Evolutionary conservation across 2,329 filamentous ascomycete genomes (phyloP).

Genomic region (Coccinonectria pachysandricola): DNA sequence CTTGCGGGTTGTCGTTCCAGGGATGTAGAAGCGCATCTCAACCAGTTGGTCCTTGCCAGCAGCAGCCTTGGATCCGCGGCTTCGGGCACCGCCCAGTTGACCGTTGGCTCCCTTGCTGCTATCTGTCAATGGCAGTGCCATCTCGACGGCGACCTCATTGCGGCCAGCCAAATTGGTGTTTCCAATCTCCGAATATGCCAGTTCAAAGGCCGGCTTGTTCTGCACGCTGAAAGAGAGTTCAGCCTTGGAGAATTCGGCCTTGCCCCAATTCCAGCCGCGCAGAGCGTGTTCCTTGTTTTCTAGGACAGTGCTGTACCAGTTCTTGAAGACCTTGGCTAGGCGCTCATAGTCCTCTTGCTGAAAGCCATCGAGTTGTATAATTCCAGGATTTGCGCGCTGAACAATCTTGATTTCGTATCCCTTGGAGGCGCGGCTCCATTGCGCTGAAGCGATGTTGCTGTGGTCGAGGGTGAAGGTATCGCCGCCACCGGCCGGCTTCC

Average conservation of each 20-base stretch:
- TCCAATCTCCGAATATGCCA: slow-evolving; percentile 93
- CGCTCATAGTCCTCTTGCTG: slow-evolving; percentile 91
- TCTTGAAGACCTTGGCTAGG: slow-evolving; percentile 86
- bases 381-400: slow-evolving; percentile 62
- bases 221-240: slow-evolving; percentile 95
- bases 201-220: slow-evolving; percentile 91
- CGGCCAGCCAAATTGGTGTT: slow-evolving; percentile 97
- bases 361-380: slow-evolving; percentile 93
- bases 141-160: slow-evolving; percentile 95
- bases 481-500: slow-evolving; percentile 80
- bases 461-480: slow-evolving; percentile 91
- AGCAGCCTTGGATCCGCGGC: slow-evolving; percentile 78
- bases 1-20: slow-evolving; percentile 74
- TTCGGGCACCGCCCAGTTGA: slow-evolving; percentile 60
- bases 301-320: slow-evolving; percentile 91
- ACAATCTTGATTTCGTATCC: slow-evolving; percentile 92
- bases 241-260: slow-evolving; percentile 90
- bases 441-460: slow-evolving; percentile 72
- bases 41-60: slow-evolving; percentile 87
- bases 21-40: slow-evolving; percentile 98
- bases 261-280: slow-evolving; percentile 98
- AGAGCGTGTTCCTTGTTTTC: slow-evolving; percentile 91
- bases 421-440: slow-evolving; percentile 89
- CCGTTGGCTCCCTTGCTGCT: slow-evolving; percentile 65
- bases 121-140: slow-evolving; percentile 64